Base-by-base conservation (phyloP, 208 protist genomes). In the Wallacemonas sp. region DNA sequence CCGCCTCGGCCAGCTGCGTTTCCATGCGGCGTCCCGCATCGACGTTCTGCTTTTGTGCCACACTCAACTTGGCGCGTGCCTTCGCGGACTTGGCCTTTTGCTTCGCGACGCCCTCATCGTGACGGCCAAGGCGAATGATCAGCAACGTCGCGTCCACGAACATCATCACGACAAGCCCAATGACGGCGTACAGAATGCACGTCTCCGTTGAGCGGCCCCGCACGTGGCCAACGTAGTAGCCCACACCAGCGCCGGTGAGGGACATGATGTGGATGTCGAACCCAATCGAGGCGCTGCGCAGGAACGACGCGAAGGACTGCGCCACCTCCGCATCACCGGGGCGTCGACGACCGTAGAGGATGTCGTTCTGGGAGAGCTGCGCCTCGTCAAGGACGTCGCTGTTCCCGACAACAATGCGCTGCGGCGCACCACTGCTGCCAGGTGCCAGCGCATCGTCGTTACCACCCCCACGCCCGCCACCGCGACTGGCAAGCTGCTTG, bases 251-350 rank as follows among this genome's bases (percentile, higher is more conserved):
- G 11, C 83, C 88, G 23, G 80, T 80, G 11, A 92, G 62, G 11
- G 80, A 71, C 88, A 94, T 91, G 44, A 92, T 41, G 26, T 85
- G 76, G 21, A 94, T 87, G 65, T 94, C 88, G 32, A 92, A 70
- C 14, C 85, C 83, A 65, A 94, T 87, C 11, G 76, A 82, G 2
- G 74, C 80, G 55, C 83, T 78, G 1, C 70, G 72, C 27, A 94
- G 23, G 49, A 94, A 92, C 33, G 68, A 32, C 2, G 78, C 68
- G 73, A 82, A 85, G 1, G 78, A 83, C 62, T 64, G 65, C 30
- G 67, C 63, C 21, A 8, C 38, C 1, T 58, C 52, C 16, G 30
- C 52, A 2, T 58, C 60, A 54, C 36, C 41, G 30, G 14, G 33
- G 8, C 43, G 27, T 34, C 41, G 60, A 49, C 60, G 60, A 11